phyloP scores from a whole-genome alignment of 2,329 filamentous ascomycete species.

The Emydomyces testavorans region DNA sequence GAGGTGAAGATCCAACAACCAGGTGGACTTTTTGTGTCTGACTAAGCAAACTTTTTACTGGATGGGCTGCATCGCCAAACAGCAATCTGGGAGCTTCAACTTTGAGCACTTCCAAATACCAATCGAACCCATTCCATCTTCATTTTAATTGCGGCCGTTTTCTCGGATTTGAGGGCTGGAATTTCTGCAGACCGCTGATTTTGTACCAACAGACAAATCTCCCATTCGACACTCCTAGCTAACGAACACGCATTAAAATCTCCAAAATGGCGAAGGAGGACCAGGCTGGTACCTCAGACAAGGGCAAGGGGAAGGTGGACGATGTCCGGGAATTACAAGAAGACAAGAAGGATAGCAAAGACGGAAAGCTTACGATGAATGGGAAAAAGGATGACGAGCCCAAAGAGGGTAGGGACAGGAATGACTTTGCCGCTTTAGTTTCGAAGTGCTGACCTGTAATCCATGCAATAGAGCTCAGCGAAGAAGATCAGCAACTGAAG shows the following conservation, averaged over 20 bases:
- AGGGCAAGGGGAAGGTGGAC: slow-evolving; percentile 89
- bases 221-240: not conserved
- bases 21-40: not conserved
- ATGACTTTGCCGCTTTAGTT: slow-evolving; percentile 18
- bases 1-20: too few relatives aligned
- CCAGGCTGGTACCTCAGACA: slow-evolving; percentile 70
- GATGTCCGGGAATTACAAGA: slow-evolving; percentile 51
- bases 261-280: slow-evolving; percentile 76
- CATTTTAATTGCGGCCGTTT: not conserved
- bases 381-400: slow-evolving; percentile 67
- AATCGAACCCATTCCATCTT: not conserved
- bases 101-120: slow-evolving; percentile 2
- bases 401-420: slow-evolving; percentile 42
- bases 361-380: slow-evolving; percentile 58
- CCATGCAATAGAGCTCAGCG: slow-evolving; percentile 71
- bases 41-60: slow-evolving; percentile 9
- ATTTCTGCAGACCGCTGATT: not conserved
- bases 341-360: slow-evolving; percentile 46
- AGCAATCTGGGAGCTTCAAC: slow-evolving; percentile 6
- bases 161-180: not conserved
- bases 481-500: slow-evolving; percentile 97
- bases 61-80: slow-evolving; percentile 3
- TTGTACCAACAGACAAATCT: not conserved
- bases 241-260: not conserved
- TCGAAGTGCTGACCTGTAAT: not conserved